Conservation (phyloP, 2,329 filamentous ascomycete species). For the Penicillium sp. region DNA sequence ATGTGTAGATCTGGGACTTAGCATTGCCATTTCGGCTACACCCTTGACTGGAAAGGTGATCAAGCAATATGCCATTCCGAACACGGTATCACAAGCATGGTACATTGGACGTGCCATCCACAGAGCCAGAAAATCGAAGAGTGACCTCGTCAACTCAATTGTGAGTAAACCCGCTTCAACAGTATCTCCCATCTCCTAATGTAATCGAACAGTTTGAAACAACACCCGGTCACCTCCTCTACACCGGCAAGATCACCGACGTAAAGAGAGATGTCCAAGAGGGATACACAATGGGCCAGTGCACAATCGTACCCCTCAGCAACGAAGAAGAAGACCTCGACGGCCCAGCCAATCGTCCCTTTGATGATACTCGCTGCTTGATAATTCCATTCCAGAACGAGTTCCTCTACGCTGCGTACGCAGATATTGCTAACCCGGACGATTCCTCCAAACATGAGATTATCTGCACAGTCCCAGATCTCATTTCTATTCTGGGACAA, state of each 20-base stretch:
- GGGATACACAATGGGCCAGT: neutral
- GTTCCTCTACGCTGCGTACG: neutral
- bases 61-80: conserved; percentile 27
- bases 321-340: neutral
- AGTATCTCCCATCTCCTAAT: neutral
- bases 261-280: neutral
- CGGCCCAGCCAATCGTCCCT: neutral
- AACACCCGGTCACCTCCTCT: neutral
- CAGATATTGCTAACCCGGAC: neutral
- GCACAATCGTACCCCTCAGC: neutral
- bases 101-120: conserved; percentile 30
- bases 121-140: conserved; percentile 24
- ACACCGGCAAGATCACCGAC: neutral
- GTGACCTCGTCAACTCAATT: conserved; percentile 43
- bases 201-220: neutral
- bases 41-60: conserved; percentile 24
- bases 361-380: neutral
- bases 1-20: conserved; percentile 28
- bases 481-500: conserved; percentile 40
- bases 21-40: conserved; percentile 18
- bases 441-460: conserved; percentile 9
- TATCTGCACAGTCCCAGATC: conserved; percentile 35
- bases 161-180: conserved; percentile 15
- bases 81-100: conserved; percentile 33
- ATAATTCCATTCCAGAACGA: neutral